Evolutionary conservation across 306 rosid genomes (phyloP), one percentile per base, ranked within the genome.

Genomic region (Elaeagnus macrophylla): DNA sequence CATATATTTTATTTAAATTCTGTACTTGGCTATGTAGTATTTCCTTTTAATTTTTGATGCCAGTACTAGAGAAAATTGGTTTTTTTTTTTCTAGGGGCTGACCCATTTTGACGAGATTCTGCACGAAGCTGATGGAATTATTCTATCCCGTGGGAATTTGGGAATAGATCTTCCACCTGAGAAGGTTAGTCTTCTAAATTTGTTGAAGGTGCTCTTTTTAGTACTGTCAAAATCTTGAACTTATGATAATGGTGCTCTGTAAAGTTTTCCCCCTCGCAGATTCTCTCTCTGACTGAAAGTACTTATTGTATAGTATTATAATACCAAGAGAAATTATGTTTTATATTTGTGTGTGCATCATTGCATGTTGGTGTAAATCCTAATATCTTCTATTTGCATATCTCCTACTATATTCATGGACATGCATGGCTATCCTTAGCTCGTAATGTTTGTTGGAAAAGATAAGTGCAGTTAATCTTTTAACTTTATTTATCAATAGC

Each of bases 111-210:
- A 77, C 37, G 82, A 77, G 73, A 77, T 77, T 53, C 73, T 77
- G 16, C 82, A 61, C 72, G 82, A 69, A 68, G 82, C 82, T 51
- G 82, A 77, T 48, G 82, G 82, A 38, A 77, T 77, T 58, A 77
- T 77, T 48, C 73, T 77, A 15, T 77, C 82, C 57, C 82, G 82
- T 60, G 82, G 82, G 56, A 77, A 77, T 39, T 69, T 77, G 79
- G 82, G 82, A 51, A 77, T 77, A 18, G 82, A 77, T 62, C 76
- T 77, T 54, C 82, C 82, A 51, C 82, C 82, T 5, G 82, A 77
- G 67, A 77, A 77, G 76, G 82, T 77, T 48, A 42, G 56, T 60
- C 20, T 55, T 41, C 13, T 54, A 37, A 12, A 44, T 44, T 16
- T 25, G 49, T 12, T 16, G 25, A 6, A 47, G 2, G 17, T 7